Conservation (phyloP, 2,329 filamentous ascomycete species). For the Colletotrichum lupini region DNA sequence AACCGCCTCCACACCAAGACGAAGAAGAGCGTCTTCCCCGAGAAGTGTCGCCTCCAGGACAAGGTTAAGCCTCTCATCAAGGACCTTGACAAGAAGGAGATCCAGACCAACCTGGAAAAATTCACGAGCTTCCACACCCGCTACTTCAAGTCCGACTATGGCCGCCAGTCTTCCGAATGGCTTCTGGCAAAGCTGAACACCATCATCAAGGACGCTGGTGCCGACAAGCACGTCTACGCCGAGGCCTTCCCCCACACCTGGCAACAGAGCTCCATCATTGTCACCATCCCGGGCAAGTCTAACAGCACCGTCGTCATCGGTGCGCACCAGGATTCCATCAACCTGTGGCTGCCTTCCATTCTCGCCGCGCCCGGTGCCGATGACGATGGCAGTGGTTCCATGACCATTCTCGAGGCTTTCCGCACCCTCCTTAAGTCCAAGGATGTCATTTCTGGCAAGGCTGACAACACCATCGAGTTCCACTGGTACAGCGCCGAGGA, state of each 20-base stretch:
- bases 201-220: constrained; percentile 78
- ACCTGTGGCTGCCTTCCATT: constrained; percentile 86
- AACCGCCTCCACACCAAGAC: constrained; percentile 46
- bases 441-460: constrained; percentile 76
- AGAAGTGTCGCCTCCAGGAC: constrained; percentile 71
- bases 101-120: constrained; percentile 81
- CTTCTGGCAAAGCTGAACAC: constrained; percentile 79
- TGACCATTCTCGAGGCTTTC: constrained; percentile 94
- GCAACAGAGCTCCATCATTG: constrained; percentile 92
- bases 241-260: constrained; percentile 84
- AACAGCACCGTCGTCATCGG: constrained; percentile 90
- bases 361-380: constrained; percentile 93
- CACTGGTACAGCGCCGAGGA: constrained; percentile 97
- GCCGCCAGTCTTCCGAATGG: constrained; percentile 89
- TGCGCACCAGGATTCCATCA: constrained; percentile 95
- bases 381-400: constrained; percentile 91
- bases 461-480: constrained; percentile 90
- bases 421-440: constrained; percentile 81
- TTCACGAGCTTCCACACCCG: constrained; percentile 84
- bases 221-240: constrained; percentile 73
- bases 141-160: constrained; percentile 83
- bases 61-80: constrained; percentile 75
- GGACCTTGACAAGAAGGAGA: constrained; percentile 78
- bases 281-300: constrained; percentile 86
- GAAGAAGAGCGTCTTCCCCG: constrained; percentile 71